Evolutionary conservation across 805 yeast genomes (phyloP).

Genomic region (Wickerhamiella kurtzmanii): DNA sequence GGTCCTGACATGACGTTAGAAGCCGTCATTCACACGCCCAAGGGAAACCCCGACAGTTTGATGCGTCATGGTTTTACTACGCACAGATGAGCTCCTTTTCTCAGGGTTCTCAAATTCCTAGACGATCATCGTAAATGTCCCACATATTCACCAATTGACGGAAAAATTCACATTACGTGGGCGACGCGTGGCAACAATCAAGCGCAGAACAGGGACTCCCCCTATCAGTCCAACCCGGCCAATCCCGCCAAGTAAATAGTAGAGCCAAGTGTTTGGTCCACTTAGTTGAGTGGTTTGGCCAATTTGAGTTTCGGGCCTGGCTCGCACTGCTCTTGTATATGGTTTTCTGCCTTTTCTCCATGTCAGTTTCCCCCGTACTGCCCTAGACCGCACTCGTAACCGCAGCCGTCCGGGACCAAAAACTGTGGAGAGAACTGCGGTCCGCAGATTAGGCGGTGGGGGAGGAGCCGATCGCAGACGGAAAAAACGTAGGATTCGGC

Average conservation of each 20-base stretch:
- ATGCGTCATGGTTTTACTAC: too few species aligned
- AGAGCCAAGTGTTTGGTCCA: background rate
- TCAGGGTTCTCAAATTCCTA: too few species aligned
- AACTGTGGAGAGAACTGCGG: background rate
- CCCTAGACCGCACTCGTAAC: background rate
- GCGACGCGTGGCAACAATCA: slow-evolving; percentile 1
- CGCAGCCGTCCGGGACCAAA: background rate
- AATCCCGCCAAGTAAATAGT: background rate
- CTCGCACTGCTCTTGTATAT: too few species aligned
- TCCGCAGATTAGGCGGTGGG: background rate
- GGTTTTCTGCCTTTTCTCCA: background rate
- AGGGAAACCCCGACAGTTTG: too few species aligned
- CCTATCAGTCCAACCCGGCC: background rate
- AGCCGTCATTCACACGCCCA: too few species aligned
- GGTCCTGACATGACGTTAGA: too few species aligned
- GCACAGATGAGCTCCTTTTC: too few species aligned
- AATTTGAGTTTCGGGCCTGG: too few species aligned
- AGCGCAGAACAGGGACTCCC: slow-evolving; percentile 1
- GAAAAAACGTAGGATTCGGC: slow-evolving; percentile 1
- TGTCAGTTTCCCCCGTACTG: background rate
- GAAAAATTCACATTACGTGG: slow-evolving; percentile 1
- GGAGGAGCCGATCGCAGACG: background rate
- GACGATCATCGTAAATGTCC: too few species aligned
- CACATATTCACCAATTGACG: background rate
- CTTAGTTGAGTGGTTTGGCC: background rate